Base-by-base conservation (phyloP, 129 eudicot species). In the Centaurea solstitialis region DNA sequence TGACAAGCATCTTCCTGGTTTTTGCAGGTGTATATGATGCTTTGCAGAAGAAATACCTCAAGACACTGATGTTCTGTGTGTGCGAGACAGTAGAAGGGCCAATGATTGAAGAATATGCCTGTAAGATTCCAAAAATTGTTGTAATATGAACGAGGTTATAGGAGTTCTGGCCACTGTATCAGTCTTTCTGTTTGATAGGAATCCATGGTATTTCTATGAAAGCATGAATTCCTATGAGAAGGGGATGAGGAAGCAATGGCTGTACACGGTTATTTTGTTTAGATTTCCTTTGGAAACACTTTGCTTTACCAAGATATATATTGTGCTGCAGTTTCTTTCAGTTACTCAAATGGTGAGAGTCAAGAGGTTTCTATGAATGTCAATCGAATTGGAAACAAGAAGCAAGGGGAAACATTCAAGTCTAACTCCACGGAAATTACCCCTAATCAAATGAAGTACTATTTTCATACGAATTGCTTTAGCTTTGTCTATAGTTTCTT, bases 21-120 rank as follows among this genome's bases (percentile, higher is more conserved):
- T 66, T 53, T 79, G 38, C 80, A 96, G 99, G 99, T 80, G 99
- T 96, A 23, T 96, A 96, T 88, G 99, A 96, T 77, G 99, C 99
- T 67, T 72, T 96, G 86, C 98, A 89, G 92, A 96, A 96, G 85
- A 96, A 93, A 81, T 96, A 96, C 79, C 91, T 96, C 79, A 89
- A 76, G 84, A 93, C 98, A 21, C 98, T 93, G 68, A 67, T 96
- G 90, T 96, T 96, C 91, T 89, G 98, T 75, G 86, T 96, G 59
- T 96, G 98, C 61, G 98, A 96, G 83, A 77, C 95, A 72, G 85
- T 81, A 37, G 91, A 88, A 80, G 99, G 98, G 62, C 92, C 98
- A 24, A 93, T 93, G 94, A 91, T 96, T 38, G 98, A 96, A 88
- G 99, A 96, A 76, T 96, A 96, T 84, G 62, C 98, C 75, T 96